Conservation (phyloP, 768 basidiomycete genomes). For the Mycena indigotica region DNA sequence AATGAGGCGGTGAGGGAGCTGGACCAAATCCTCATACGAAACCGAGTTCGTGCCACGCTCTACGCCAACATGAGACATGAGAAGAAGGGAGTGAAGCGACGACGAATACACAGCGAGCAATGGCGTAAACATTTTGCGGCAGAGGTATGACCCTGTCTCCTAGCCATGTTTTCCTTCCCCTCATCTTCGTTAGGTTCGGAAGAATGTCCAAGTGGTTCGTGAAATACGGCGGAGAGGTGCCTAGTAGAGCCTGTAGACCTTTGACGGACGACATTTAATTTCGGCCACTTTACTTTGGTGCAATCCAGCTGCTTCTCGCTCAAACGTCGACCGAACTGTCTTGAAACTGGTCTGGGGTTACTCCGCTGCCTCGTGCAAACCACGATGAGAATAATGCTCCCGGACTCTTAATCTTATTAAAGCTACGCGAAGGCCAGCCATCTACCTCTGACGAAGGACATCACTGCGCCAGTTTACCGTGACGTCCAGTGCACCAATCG, state of each 20-base stretch:
- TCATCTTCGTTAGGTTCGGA: slow-evolving; percentile 64
- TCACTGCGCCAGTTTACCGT: slow-evolving; percentile 2
- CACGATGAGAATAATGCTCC: slow-evolving; percentile 21
- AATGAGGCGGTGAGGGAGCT: slow-evolving; percentile 51
- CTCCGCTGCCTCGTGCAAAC: slow-evolving; percentile 21
- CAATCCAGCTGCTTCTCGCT: no score
- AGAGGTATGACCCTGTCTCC: slow-evolving; percentile 51
- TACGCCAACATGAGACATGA: slow-evolving; percentile 65
- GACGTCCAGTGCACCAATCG: slow-evolving; percentile 8
- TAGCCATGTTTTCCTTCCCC: slow-evolving; percentile 10
- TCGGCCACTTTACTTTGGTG: slow-evolving; percentile 10
- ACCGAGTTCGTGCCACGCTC: slow-evolving; percentile 56
- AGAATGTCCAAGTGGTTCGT: slow-evolving; percentile 78
- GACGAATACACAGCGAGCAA: slow-evolving; percentile 71
- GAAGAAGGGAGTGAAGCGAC: slow-evolving; percentile 79
- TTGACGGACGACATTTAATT: slow-evolving; percentile 8
- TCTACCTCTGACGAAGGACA: slow-evolving; percentile 1
- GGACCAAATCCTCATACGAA: slow-evolving; percentile 52
- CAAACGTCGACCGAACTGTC: not conserved
- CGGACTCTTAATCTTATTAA: slow-evolving; percentile 16
- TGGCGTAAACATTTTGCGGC: slow-evolving; percentile 82
- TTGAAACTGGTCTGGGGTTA: not conserved
- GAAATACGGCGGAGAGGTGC: slow-evolving; percentile 78
- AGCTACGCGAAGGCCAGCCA: not conserved
- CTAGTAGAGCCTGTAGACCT: slow-evolving; percentile 33